These are phyloP conservation scores for Geum urbanum DNA, from an alignment of 306 rosid species.

Conservation along the genomic window DNA sequence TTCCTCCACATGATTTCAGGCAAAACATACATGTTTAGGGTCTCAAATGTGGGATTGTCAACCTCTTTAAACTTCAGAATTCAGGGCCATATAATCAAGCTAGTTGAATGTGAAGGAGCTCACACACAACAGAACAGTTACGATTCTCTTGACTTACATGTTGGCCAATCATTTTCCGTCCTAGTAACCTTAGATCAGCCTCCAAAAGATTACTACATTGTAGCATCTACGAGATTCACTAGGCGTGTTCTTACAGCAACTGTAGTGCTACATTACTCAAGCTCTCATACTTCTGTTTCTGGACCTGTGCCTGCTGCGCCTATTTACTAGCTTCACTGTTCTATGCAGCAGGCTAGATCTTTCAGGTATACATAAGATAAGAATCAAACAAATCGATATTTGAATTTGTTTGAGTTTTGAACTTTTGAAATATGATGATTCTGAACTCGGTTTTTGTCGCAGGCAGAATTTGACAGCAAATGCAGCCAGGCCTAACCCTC, in stretches of 20 bases:
- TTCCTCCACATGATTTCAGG: constrained; percentile 47
- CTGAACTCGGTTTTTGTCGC: constrained; percentile 24
- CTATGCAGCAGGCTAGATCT: constrained; percentile 85
- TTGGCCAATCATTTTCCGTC: constrained; percentile 81
- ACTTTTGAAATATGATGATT: constrained; percentile 9
- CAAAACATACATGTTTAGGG: constrained; percentile 82
- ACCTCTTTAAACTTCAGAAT: constrained; percentile 81
- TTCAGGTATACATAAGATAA: constrained; percentile 41
- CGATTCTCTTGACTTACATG: constrained; percentile 89
- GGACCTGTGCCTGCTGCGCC: constrained; percentile 79
- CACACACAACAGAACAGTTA: constrained; percentile 69
- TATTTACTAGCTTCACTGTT: constrained; percentile 52
- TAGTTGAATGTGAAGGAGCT: constrained; percentile 93
- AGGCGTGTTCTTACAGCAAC: constrained; percentile 49
- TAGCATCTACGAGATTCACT: constrained; percentile 82
- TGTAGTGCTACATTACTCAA: constrained; percentile 68
- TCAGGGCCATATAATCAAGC: constrained; percentile 68
- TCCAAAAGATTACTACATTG: constrained; percentile 80
- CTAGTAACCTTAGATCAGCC: constrained; percentile 73
- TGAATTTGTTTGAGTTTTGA: not conserved
- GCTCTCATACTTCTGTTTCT: constrained; percentile 56
- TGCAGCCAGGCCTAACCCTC: constrained; percentile 99
- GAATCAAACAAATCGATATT: not conserved
- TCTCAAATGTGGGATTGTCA: constrained; percentile 86
- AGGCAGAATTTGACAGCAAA: constrained; percentile 97